Evolutionary conservation across 768 basidiomycete species (phyloP).

Genomic region (Kockovaella imperatae): DNA sequence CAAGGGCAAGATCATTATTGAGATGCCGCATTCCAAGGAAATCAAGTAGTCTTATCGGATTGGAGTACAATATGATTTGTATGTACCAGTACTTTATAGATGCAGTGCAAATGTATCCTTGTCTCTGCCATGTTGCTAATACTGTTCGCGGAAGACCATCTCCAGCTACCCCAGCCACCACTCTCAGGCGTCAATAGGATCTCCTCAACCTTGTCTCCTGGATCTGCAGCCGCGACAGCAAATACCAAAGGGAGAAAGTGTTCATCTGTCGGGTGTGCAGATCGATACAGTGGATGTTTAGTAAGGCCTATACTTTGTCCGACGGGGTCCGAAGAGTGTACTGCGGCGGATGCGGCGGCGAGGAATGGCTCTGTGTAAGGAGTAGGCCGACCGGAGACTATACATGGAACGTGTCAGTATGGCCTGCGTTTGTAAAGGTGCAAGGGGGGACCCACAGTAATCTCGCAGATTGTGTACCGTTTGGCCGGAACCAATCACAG

Average conservation of each 20-base stretch:
- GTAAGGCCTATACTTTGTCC: slow-evolving; percentile 45
- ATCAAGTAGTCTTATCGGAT: too few species aligned
- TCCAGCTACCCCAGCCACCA: slow-evolving; percentile 38
- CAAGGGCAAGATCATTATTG: not conserved
- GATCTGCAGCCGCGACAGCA: slow-evolving; percentile 64
- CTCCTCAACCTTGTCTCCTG: slow-evolving; percentile 43
- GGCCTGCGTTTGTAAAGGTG: not conserved
- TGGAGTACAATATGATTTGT: too few species aligned
- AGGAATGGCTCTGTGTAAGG: slow-evolving; percentile 27
- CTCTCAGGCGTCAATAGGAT: slow-evolving; percentile 20
- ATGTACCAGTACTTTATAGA: too few species aligned
- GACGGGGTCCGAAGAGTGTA: slow-evolving; percentile 10
- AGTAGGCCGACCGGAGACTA: slow-evolving; percentile 17
- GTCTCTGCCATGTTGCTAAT: too few species aligned
- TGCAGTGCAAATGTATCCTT: too few species aligned
- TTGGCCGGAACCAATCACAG: slow-evolving; percentile 36
- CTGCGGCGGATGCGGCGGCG: slow-evolving; percentile 5
- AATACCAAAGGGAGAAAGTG: slow-evolving; percentile 75
- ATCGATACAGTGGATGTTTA: slow-evolving; percentile 57
- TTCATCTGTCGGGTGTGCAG: slow-evolving; percentile 67
- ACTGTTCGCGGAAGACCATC: too few species aligned
- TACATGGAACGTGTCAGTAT: not conserved
- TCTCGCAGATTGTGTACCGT: slow-evolving; percentile 40
- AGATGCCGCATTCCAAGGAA: not conserved
- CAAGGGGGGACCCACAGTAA: slow-evolving; percentile 21